Evolutionary conservation across 2,329 filamentous ascomycete genomes (phyloP).

Genomic region (Aspergillus pseudoterreus): DNA sequence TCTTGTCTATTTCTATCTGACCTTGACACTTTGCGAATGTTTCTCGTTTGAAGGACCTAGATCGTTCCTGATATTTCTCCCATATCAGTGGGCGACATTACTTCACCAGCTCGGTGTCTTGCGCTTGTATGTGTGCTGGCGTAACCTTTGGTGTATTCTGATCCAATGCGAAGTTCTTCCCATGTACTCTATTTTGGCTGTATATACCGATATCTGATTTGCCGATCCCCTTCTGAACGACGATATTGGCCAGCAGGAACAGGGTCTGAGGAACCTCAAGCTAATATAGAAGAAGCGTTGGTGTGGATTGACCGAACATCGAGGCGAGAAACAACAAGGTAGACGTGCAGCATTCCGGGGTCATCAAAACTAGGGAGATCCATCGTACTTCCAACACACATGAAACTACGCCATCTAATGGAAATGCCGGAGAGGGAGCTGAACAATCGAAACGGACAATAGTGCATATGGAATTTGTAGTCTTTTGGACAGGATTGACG

Average conservation of each 20-base stretch:
- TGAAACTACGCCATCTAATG: conserved; percentile 2
- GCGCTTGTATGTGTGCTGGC: no score
- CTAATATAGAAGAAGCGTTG: background rate
- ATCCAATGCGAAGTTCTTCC: no score
- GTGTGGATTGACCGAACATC: background rate
- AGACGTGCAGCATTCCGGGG: background rate
- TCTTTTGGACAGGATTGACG: background rate
- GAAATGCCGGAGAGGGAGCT: no score
- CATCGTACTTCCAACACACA: conserved; percentile 9
- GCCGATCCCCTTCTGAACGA: no score
- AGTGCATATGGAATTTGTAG: background rate
- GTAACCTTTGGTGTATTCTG: no score
- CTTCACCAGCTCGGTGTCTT: no score
- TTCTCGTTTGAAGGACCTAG: background rate
- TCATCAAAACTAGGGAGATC: background rate
- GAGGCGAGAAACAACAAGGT: background rate
- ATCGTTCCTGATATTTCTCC: background rate
- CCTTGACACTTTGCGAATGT: conserved; percentile 7
- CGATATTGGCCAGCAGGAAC: no score
- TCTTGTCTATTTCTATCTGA: conserved; percentile 1
- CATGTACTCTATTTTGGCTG: no score
- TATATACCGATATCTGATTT: no score
- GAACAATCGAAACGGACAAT: no score
- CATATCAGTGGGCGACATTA: no score
- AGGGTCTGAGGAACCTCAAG: no score